Percentiles rank a stretch among this genome's conserved stretches.
phyloP scores from a whole-genome alignment of 1,139 yeast genomes.

The Kodamaea alishanica region DNA sequence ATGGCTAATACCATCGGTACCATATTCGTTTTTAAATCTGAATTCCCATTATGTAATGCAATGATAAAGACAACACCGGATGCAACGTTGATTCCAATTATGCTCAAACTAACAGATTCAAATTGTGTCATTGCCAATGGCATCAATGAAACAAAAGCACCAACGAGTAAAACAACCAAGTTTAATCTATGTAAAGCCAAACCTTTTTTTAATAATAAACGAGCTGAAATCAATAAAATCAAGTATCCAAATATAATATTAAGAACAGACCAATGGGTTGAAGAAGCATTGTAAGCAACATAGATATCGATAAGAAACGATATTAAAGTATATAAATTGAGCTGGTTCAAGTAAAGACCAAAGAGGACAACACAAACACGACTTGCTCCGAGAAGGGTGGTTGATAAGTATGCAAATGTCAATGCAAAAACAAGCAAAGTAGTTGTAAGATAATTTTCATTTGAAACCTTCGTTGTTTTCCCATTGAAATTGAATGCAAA shows the following conservation, averaged over 20 bases:
- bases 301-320: slow-evolving; percentile 22
- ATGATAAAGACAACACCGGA: slow-evolving; percentile 23
- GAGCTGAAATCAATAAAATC: slow-evolving; percentile 16
- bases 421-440: slow-evolving; percentile 15
- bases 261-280: slow-evolving; percentile 8
- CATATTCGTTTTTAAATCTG: slow-evolving; percentile 18
- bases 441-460: slow-evolving; percentile 2
- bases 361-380: slow-evolving; percentile 23
- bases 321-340: slow-evolving; percentile 25
- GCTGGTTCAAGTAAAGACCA: slow-evolving; percentile 27
- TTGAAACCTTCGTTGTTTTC: background rate
- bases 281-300: slow-evolving; percentile 12
- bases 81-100: slow-evolving; percentile 24
- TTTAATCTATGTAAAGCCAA: slow-evolving; percentile 5
- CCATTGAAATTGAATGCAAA: slow-evolving; percentile 11
- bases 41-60: slow-evolving; percentile 21
- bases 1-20: slow-evolving; percentile 19
- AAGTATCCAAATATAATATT: slow-evolving; percentile 18
- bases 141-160: slow-evolving; percentile 4
- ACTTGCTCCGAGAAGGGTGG: slow-evolving; percentile 20
- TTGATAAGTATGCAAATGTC: slow-evolving; percentile 12
- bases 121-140: slow-evolving; percentile 1
- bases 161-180: slow-evolving; percentile 6
- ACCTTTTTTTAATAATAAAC: slow-evolving; percentile 13
- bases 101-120: slow-evolving; percentile 16